phyloP scores from a whole-genome alignment of 164 flowering plant species.

The Umbilicus rupestris region DNA sequence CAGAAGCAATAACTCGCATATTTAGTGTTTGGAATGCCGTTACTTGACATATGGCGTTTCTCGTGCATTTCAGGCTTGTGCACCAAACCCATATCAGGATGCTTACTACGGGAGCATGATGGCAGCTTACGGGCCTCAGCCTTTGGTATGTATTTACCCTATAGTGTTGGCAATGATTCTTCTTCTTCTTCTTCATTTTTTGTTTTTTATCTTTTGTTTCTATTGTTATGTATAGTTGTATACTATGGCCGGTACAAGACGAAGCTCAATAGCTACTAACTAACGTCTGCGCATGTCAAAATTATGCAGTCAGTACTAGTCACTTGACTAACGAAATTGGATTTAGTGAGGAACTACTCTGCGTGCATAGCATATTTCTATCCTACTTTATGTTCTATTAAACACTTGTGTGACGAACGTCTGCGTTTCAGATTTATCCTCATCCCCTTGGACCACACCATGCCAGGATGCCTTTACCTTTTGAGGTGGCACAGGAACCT shows the following conservation, averaged over 20 bases:
- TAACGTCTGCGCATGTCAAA: too few species aligned
- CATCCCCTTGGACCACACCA: slow-evolving; percentile 65
- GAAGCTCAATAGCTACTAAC: too few species aligned
- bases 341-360: too few species aligned
- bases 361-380: too few species aligned
- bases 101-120: slow-evolving; percentile 74
- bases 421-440: slow-evolving; percentile 52
- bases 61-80: slow-evolving; percentile 54
- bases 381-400: not conserved
- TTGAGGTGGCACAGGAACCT: slow-evolving; percentile 89
- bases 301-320: too few species aligned
- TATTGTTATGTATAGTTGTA: too few species aligned
- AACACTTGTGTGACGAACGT: not conserved
- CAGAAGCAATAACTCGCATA: too few species aligned
- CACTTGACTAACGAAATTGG: too few species aligned
- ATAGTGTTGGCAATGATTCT: not conserved
- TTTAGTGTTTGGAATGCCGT: not conserved
- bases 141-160: slow-evolving; percentile 38
- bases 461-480: slow-evolving; percentile 76
- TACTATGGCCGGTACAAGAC: not conserved
- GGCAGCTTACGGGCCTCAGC: slow-evolving; percentile 70
- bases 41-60: slow-evolving; percentile 8
- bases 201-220: too few species aligned
- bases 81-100: slow-evolving; percentile 63
- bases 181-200: not conserved